These are phyloP conservation scores for Apiospora hydei DNA, from an alignment of 2,329 filamentous ascomycete genomes.

Conservation along the genomic window DNA sequence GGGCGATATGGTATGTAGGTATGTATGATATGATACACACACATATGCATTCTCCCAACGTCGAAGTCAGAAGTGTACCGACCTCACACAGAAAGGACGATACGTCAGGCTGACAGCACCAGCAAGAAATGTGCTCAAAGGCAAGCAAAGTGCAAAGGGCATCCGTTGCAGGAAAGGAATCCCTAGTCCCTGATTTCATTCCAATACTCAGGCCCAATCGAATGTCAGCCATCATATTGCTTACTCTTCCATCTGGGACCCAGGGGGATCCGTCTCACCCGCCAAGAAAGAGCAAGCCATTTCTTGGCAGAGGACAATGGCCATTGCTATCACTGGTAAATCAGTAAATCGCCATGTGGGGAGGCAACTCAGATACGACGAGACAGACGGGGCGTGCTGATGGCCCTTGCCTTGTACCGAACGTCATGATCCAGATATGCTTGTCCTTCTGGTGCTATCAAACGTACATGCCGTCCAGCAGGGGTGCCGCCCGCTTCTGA, in stretches of 20 bases:
- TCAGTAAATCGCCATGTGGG: not conserved
- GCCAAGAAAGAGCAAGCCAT: not conserved
- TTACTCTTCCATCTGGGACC: not conserved
- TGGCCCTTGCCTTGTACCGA: not conserved
- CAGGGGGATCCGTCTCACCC: not conserved
- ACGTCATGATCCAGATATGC: slow-evolving; percentile 1
- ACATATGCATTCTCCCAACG: not conserved
- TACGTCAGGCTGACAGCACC: not conserved
- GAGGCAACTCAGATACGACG: not conserved
- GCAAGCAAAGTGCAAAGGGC: not conserved
- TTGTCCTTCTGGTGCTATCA: not conserved
- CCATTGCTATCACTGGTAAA: not conserved
- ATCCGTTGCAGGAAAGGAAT: not conserved
- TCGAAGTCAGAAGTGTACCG: not conserved
- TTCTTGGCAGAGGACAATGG: not conserved
- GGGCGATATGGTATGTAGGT: not conserved
- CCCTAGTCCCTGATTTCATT: not conserved
- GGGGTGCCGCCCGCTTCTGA: slow-evolving; percentile 5
- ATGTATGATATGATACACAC: not conserved
- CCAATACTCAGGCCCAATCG: not conserved
- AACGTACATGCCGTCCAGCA: slow-evolving; percentile 7
- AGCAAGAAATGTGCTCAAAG: not conserved
- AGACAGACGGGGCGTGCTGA: not conserved
- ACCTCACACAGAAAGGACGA: not conserved
- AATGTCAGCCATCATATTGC: not conserved